Evolutionary conservation across 805 yeast species (phyloP), one percentile per base, ranked within the genome.

Genomic region (Candida nitratophila): DNA sequence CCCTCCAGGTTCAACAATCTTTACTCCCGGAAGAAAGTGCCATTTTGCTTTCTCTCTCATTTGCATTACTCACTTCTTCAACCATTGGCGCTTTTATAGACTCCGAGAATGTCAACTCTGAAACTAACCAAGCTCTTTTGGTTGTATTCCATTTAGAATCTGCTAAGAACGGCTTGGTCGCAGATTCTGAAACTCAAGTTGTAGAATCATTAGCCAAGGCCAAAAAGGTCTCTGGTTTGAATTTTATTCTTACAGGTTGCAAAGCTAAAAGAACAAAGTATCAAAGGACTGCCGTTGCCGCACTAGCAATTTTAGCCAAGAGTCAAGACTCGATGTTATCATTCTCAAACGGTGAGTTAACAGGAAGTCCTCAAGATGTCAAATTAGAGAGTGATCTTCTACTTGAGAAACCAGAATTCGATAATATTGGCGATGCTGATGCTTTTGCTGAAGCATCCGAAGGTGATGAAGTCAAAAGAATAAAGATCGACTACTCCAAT

Each of bases 261-360:
- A 81, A 81, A 52, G 96, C 96, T 10, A 83, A 81, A 58, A 73
- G 93, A 57, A 91, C 98, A 4, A 86, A 86, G 60, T 86, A 69
- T 60, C 98, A 91, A 64, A 72, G 73, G 40, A 72, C 69, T 30
- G 77, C 81, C n/a, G 76, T 83, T 22, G 76, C 96, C 0, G 79
- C 87, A 34, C 73, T 91, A 47, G 74, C 90, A 15, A 76, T 88
- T 22, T 64, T 91, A 19, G 98, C 98, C 1, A 74, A 77, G 44
- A 70, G 77, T 41, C 57, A 64, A 20, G 58, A 55, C 1, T 44
- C 61, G 24, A 47, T 60, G 33, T 40, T 55, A 5, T 47, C 51
- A 29, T 41, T 44, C 17, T 45, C 42, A n/a, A 41, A 35, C 2
- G 51, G 50, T 19, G 55, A 53, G n/a, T 38, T 44, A 1, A 44